Base-by-base conservation (phyloP, 441 rosid species). In the Macaranga tanarius region DNA sequence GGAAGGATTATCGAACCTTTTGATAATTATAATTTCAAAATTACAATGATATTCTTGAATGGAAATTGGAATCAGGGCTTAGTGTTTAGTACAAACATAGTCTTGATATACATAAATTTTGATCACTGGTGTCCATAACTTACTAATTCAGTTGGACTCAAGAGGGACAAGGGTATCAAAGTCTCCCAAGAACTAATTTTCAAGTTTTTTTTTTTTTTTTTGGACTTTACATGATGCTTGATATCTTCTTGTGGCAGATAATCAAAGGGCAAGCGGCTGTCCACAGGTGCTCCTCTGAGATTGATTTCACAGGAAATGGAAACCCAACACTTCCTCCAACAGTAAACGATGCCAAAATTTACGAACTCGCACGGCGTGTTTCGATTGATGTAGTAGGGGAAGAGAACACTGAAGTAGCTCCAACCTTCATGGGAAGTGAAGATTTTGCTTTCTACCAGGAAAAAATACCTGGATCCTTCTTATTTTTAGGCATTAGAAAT, bases 401-500 rank as follows among this genome's bases (percentile, higher is more conserved):
- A 75, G 81, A 77, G 38, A 89, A 86, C 78, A 31, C 38, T 3
- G 23, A 71, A 73, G 5, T 85, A n/a, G 81, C 85, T 52, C 88
- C 84, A 0, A 65, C 15, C 26, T 67, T 80, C 64, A 87, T 85
- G 72, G 93, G 93, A 11, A 85, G 91, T 31, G 91, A 89, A 77
- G 91, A 89, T 59, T 89, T 89, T 61, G 86, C 88, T 12, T 87
- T 82, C 81, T 89, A 76, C 73, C 54, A 55, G 23, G 82, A 87
- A 42, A 58, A 79, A 71, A 78, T 85, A 0, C 87, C 91, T 1
- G 88, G 89, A 44, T 70, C 82, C 19, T 85, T 85, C 61, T 67
- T 84, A 7, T 7, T 78, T 17, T 31, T 89, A 63, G 91, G 93
- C 40, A 77, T 75, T 0, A 55, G 63, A 38, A 89, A 87, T 34